Percentiles rank a stretch among this genome's conserved stretches.
These are phyloP conservation scores for Ambrosiella cleistominuta DNA, from an alignment of 2,329 filamentous ascomycete species.

Conservation along the genomic window DNA sequence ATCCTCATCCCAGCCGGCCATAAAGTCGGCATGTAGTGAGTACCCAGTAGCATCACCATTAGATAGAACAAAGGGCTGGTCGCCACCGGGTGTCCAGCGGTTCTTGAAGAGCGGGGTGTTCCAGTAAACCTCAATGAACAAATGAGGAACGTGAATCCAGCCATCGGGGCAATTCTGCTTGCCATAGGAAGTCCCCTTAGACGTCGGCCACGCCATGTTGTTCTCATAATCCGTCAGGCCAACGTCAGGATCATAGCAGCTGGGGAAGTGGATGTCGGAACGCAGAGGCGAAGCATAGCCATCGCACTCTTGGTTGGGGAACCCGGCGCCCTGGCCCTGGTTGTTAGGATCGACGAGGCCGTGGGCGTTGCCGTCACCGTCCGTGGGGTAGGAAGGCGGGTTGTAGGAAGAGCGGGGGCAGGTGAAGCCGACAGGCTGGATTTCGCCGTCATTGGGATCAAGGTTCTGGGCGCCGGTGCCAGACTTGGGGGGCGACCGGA, in stretches of 20 bases:
- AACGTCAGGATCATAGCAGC: slow-evolving; percentile 51
- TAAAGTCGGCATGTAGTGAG: slow-evolving; percentile 54
- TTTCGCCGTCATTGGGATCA: slow-evolving; percentile 32
- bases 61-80: slow-evolving; percentile 49
- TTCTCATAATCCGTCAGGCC: slow-evolving; percentile 41
- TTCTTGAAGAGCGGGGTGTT: slow-evolving; percentile 34
- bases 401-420: slow-evolving; percentile 37
- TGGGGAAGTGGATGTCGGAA: slow-evolving; percentile 53
- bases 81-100: slow-evolving; percentile 35
- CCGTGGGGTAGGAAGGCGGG: slow-evolving; percentile 33
- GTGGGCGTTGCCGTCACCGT: slow-evolving; percentile 35
- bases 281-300: slow-evolving; percentile 42
- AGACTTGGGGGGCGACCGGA: slow-evolving; percentile 37
- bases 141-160: slow-evolving; percentile 36
- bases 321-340: slow-evolving; percentile 40
- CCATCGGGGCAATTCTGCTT: slow-evolving; percentile 37
- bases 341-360: slow-evolving; percentile 39
- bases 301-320: slow-evolving; percentile 54
- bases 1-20: slow-evolving; percentile 52
- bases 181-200: slow-evolving; percentile 25
- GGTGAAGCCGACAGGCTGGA: slow-evolving; percentile 40
- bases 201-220: slow-evolving; percentile 48
- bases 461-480: slow-evolving; percentile 30
- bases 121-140: slow-evolving; percentile 45
- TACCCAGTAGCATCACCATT: slow-evolving; percentile 55